Conservation (phyloP, 306 rosid genomes). For the Quercus mongolica region DNA sequence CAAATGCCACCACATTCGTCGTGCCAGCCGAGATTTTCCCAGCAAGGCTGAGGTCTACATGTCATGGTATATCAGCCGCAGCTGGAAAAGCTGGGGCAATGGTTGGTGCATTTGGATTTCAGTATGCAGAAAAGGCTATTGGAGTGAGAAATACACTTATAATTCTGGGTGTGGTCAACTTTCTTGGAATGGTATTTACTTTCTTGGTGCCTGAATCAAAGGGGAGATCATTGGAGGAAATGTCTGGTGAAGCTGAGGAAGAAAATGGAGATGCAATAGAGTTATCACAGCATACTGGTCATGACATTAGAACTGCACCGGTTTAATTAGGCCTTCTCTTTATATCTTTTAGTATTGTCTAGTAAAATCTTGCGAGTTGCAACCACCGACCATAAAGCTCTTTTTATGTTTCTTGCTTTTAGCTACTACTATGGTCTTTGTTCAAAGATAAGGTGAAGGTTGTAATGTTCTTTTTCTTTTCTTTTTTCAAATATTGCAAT, state of each 20-base stretch:
- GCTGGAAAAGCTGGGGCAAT: constrained; percentile 93
- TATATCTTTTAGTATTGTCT: background rate
- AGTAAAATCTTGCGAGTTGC: too few species aligned
- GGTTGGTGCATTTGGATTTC: constrained; percentile 77
- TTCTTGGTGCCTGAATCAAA: constrained; percentile 85
- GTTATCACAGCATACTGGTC: constrained; percentile 17
- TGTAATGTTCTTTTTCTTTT: background rate
- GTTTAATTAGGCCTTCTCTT: constrained; percentile 9
- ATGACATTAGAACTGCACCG: constrained; percentile 21
- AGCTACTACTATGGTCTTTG: background rate
- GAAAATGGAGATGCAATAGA: constrained; percentile 24
- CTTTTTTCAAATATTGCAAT: background rate
- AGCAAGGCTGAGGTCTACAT: constrained; percentile 74
- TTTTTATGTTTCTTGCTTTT: background rate
- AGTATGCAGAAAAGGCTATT: constrained; percentile 46
- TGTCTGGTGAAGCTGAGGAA: constrained; percentile 67
- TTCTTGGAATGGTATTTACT: constrained; percentile 59
- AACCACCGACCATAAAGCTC: background rate
- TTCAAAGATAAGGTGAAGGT: background rate
- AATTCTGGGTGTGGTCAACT: constrained; percentile 53
- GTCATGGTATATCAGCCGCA: constrained; percentile 91
- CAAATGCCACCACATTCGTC: constrained; percentile 76
- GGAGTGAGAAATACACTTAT: constrained; percentile 62
- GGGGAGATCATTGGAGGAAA: constrained; percentile 77
- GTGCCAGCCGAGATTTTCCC: constrained; percentile 96